Evolutionary conservation across 495 filamentous ascomycete species (phyloP).

Genomic region (Hypoxylon crocopeplum): DNA sequence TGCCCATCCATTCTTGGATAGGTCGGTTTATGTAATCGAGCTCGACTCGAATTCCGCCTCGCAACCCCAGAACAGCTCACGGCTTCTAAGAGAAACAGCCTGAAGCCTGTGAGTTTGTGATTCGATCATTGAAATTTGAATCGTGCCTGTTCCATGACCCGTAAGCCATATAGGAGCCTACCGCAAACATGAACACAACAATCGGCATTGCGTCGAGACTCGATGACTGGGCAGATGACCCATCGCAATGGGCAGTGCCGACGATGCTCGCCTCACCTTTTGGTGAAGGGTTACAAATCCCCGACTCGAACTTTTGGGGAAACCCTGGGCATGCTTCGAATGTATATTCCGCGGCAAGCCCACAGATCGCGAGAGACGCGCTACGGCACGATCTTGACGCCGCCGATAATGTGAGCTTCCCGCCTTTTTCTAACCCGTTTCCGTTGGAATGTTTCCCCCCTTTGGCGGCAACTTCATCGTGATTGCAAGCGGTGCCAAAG

Average conservation of each 20-base stretch:
- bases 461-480: too few species aligned
- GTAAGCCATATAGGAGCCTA: background rate
- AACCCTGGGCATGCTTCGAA: constrained; percentile 3
- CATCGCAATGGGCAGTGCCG: constrained; percentile 1
- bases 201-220: background rate
- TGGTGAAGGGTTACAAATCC: constrained; percentile 4
- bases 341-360: constrained; percentile 7
- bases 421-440: background rate
- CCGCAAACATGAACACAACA: constrained; percentile 16
- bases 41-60: too few species aligned
- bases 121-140: too few species aligned
- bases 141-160: too few species aligned
- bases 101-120: too few species aligned
- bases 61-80: too few species aligned
- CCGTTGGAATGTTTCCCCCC: too few species aligned
- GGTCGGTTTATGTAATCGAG: too few species aligned
- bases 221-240: constrained; percentile 21
- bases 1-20: too few species aligned
- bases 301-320: constrained; percentile 19
- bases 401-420: constrained; percentile 9
- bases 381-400: constrained; percentile 3
- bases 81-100: too few species aligned
- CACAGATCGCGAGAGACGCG: background rate
- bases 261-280: constrained; percentile 27
- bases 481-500: too few species aligned